phyloP scores from a whole-genome alignment of 495 filamentous ascomycete species.

The Cercophora sp. region DNA sequence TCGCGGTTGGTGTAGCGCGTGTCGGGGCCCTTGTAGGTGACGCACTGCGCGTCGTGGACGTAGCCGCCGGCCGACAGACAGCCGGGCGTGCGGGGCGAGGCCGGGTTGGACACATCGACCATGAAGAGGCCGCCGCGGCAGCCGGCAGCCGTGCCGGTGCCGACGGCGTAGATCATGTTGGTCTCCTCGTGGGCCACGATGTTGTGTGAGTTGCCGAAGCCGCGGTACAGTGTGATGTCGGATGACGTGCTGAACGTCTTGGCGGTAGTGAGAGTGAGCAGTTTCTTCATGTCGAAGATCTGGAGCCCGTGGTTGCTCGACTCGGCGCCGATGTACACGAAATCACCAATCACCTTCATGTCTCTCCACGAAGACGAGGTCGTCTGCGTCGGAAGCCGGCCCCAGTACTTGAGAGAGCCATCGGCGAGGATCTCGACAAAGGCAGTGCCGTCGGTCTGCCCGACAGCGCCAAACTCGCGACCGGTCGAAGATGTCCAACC shows the following conservation, averaged over 20 bases:
- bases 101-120: constrained; percentile 46
- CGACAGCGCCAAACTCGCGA: constrained; percentile 45
- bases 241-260: constrained; percentile 17
- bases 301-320: constrained; percentile 43
- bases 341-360: constrained; percentile 40
- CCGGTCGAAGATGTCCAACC: constrained; percentile 44
- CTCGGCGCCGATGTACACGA: constrained; percentile 45
- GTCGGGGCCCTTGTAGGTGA: constrained; percentile 56
- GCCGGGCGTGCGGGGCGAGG: constrained; percentile 33
- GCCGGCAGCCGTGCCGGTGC: constrained; percentile 32
- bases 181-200: constrained; percentile 48
- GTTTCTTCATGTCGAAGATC: constrained; percentile 46
- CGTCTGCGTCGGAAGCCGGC: constrained; percentile 40
- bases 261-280: constrained; percentile 21
- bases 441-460: constrained; percentile 45
- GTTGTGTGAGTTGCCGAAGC: constrained; percentile 34
- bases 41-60: constrained; percentile 57
- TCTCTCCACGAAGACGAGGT: constrained; percentile 41
- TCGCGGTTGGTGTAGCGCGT: constrained; percentile 48
- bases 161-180: constrained; percentile 42
- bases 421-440: constrained; percentile 38
- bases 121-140: constrained; percentile 53
- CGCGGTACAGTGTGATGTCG: constrained; percentile 22
- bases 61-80: constrained; percentile 53
- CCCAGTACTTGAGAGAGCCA: constrained; percentile 44